Base-by-base conservation (phyloP, 257 asterid species). In the Jacaranda copaia region DNA sequence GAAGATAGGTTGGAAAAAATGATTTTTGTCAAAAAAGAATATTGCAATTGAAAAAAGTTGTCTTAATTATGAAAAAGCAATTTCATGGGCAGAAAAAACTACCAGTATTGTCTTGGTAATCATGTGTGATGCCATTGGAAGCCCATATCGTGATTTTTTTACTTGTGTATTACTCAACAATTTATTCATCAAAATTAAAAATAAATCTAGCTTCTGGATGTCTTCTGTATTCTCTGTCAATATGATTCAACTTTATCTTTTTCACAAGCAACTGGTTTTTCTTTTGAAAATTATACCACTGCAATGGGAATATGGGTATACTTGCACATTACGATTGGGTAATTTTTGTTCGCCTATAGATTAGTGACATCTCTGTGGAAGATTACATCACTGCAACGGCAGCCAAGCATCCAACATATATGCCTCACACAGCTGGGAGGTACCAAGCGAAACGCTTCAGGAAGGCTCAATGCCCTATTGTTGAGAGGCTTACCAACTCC, bases 401-500 rank as follows among this genome's bases (percentile, higher is more conserved):
- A n/a, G 72, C 90, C 69, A 91, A 85, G 88, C 97, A 89, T 72
- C 89, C 92, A 10, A 82, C 79, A 39, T 91, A 74, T 53, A 75
- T 88, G 78, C 96, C 93, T 9, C 93, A 88, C 83, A 90, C 97
- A 4, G 92, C 97, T 80, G 96, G 96, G 1, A 90, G 95, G 88
- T 92, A 89, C 91, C 97, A 90, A 74, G 92, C 86, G 0, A 92
- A 84, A 81, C 87, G 96, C 0, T 91, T 92, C 81, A 84, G 93
- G 87, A 92, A 92, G 95, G 97, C 96, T 1, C 96, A 90, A 66
- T 92, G 97, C 92, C 96, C 97, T 0, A 86, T 92, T 82, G 89
- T 89, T 51, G 93, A 90, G 88, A 86, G 96, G 84, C 70, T 92
- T 79, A 89, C 96, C 68, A 87, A 87, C 77, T 87, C 91, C 62